These are phyloP conservation scores for Hypoxylon rickii DNA, from an alignment of 495 filamentous ascomycete species.

Conservation along the genomic window DNA sequence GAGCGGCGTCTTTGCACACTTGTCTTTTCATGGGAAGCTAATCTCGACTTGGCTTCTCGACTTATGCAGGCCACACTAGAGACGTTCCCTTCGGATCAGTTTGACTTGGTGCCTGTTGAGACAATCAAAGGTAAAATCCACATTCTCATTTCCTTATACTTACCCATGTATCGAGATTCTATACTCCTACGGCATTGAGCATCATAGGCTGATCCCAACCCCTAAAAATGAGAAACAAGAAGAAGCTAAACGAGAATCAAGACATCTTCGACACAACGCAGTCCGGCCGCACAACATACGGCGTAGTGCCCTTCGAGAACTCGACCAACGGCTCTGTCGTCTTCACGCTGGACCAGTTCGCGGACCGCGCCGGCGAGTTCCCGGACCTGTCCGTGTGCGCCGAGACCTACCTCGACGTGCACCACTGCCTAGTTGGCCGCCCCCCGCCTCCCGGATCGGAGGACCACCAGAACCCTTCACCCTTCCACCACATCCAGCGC, in stretches of 20 bases:
- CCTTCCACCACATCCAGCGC: constrained; percentile 55
- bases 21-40: neutral
- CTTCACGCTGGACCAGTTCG: constrained; percentile 84
- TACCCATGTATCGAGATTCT: neutral
- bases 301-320: constrained; percentile 95
- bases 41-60: neutral
- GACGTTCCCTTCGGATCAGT: constrained; percentile 59
- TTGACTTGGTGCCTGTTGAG: constrained; percentile 59
- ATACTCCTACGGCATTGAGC: too few species aligned
- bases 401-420: constrained; percentile 82
- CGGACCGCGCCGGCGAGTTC: constrained; percentile 65
- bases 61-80: constrained; percentile 65
- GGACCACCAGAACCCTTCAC: neutral
- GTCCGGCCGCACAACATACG: constrained; percentile 60
- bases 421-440: constrained; percentile 77
- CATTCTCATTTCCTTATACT: neutral
- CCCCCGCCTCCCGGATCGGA: constrained; percentile 3
- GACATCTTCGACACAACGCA: constrained; percentile 85
- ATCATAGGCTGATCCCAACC: neutral
- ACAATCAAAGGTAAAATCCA: constrained; percentile 64
- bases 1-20: too few species aligned
- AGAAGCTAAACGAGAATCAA: constrained; percentile 30
- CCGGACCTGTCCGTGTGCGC: constrained; percentile 71
- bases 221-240: neutral
- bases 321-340: constrained; percentile 91